These are phyloP conservation scores for Mycena galericulata DNA, from an alignment of 768 basidiomycete genomes.

Conservation along the genomic window DNA sequence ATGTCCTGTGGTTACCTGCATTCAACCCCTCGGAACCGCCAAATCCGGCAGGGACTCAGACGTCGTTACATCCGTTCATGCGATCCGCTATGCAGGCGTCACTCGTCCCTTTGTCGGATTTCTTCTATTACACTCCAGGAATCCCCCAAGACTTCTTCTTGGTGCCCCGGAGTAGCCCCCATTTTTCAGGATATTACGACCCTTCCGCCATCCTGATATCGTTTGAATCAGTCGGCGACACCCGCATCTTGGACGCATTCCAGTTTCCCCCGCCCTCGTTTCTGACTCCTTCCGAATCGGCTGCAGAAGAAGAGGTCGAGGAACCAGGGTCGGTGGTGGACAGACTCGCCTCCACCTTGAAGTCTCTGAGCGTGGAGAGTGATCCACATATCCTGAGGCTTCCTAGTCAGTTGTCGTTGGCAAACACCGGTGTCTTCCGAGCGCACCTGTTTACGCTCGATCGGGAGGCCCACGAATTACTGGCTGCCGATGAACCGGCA, in stretches of 20 bases:
- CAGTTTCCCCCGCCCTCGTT: slow-evolving; percentile 78
- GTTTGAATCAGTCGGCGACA: slow-evolving; percentile 60
- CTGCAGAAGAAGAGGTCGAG: slow-evolving; percentile 16
- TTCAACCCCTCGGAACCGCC: slow-evolving; percentile 67
- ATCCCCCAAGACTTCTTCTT: slow-evolving; percentile 84
- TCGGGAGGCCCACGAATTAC: slow-evolving; percentile 57
- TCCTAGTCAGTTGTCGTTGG: slow-evolving; percentile 52
- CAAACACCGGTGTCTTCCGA: slow-evolving; percentile 53
- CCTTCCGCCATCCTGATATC: slow-evolving; percentile 76
- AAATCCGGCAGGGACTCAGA: slow-evolving; percentile 43
- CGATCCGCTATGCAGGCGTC: slow-evolving; percentile 76
- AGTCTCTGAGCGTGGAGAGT: slow-evolving; percentile 49
- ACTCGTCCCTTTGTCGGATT: slow-evolving; percentile 58
- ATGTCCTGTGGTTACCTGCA: slow-evolving; percentile 74
- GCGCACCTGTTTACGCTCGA: slow-evolving; percentile 61
- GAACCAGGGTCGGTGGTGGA: slow-evolving; percentile 45
- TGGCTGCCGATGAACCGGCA: slow-evolving; percentile 43
- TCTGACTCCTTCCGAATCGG: slow-evolving; percentile 21
- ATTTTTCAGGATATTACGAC: slow-evolving; percentile 75
- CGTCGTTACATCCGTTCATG: slow-evolving; percentile 60
- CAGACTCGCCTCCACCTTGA: slow-evolving; percentile 57
- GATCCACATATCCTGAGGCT: slow-evolving; percentile 52
- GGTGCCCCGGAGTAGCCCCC: slow-evolving; percentile 76
- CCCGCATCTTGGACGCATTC: slow-evolving; percentile 69
- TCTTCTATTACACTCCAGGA: slow-evolving; percentile 69